Evolutionary conservation across 1,139 yeast species (phyloP).

Genomic region (Sugiyamaella japonica): DNA sequence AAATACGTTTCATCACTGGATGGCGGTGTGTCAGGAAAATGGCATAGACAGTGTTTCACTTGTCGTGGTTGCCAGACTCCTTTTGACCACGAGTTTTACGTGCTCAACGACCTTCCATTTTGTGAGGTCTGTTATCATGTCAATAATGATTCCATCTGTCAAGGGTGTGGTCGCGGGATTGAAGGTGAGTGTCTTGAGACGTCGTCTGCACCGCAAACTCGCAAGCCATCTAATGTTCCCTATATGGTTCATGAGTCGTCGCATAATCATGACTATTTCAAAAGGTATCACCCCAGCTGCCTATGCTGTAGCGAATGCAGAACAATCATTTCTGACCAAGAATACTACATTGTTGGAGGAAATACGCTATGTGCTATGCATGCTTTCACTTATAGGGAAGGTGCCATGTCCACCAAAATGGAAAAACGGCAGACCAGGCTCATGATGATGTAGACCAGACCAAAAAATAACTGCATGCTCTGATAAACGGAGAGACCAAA

Average conservation of each 20-base stretch:
- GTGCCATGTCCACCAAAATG: slow-evolving; percentile 26
- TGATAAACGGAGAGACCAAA: not conserved
- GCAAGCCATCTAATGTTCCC: slow-evolving; percentile 12
- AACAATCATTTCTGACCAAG: slow-evolving; percentile 32
- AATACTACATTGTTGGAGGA: slow-evolving; percentile 37
- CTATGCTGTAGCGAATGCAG: slow-evolving; percentile 39
- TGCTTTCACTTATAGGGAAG: slow-evolving; percentile 30
- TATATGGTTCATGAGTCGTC: slow-evolving; percentile 6
- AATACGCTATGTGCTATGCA: slow-evolving; percentile 39
- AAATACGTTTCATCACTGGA: slow-evolving; percentile 76
- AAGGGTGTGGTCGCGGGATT: slow-evolving; percentile 67
- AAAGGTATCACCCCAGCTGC: slow-evolving; percentile 39
- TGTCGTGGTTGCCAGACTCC: slow-evolving; percentile 61
- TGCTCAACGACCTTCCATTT: slow-evolving; percentile 72
- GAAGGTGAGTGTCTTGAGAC: slow-evolving; percentile 89
- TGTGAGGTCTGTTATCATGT: slow-evolving; percentile 78
- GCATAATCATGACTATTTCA: slow-evolving; percentile 23
- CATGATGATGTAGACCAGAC: slow-evolving; percentile 32
- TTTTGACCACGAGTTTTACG: slow-evolving; percentile 62
- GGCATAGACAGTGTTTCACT: slow-evolving; percentile 86
- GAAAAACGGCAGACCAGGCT: slow-evolving; percentile 39
- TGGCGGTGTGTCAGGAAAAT: slow-evolving; percentile 83
- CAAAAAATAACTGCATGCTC: not conserved
- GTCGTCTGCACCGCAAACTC: slow-evolving; percentile 21
- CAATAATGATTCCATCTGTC: slow-evolving; percentile 73